Base-by-base conservation (phyloP, 1,284 basidiomycete genomes). In the Chondrostereum purpureum region DNA sequence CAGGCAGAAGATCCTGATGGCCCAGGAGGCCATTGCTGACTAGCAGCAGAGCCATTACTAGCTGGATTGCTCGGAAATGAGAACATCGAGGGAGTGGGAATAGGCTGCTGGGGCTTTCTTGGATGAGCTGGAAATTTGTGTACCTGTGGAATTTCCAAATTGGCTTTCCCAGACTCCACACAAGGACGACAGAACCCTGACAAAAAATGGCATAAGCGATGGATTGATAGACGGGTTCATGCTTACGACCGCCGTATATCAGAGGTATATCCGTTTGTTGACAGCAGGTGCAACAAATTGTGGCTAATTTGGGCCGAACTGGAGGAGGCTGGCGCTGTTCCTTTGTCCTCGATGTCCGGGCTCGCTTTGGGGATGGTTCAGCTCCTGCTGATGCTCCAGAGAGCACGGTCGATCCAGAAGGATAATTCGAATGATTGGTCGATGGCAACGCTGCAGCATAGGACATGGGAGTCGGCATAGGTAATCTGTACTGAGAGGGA, bases 181-280 rank as follows among this genome's bases (percentile, higher is more conserved):
- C 82, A 85, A 12, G 73, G 70, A 23, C 77, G 71, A 60, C 78
- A 80, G 54, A 69, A 80, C 49, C 75, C 77, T 80, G 42, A 11
- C 16, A 33, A n/a, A 18, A 37, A 12, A 39, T 5, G 18, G 12
- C 16, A 35, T 59, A 36, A 53, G 27, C 33, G 27, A 45, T 40
- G 11, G 8, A 31, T 8, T 31, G 10, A 35, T 17, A 43, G 6
- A 1, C 23, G 37, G 36, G 11, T 24, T 20, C 33, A 16, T 11
- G 69, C 83, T 69, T 53, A 86, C 83, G 72, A 34, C 83, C 83
- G 48, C 81, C 81, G 57, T 79, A 67, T 48, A 85, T 75, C 22
- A 86, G 65, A 10, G 83, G 83, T n/a, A 86, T 82, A 54, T 83
- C 80, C 14, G 70, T 75, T 57, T 76, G 70, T 38, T 73, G 70